Base-by-base conservation (phyloP, 257 asterid genomes). In the Cordia subcordata region DNA sequence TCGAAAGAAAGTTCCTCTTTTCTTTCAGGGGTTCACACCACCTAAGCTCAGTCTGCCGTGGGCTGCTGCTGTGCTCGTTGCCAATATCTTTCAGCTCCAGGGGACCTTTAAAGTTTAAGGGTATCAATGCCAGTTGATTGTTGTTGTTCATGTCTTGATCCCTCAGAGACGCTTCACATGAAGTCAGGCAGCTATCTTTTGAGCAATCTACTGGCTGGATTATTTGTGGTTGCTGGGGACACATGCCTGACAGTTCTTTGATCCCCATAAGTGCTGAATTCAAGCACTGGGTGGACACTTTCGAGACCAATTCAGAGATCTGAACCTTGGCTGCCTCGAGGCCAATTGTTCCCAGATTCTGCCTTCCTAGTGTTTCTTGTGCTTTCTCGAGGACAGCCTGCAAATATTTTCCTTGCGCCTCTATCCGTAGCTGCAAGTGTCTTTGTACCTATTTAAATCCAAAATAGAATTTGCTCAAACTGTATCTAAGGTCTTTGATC, bases 331-430 rank as follows among this genome's bases (percentile, higher is more conserved):
- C 90, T 52, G 90, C 92, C 68, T 91, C 95, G 57, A 85, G 71
- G 67, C 84, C 86, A 23, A 76, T 45, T 33, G 90, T 65, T 65
- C 90, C 95, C 67, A 68, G 32, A 76, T 83, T 80, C 68, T 85
- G 94, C 49, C 75, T 81, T 66, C 90, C 95, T 18, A 91, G 89
- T 45, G 95, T 83, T 61, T 88, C 96, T 58, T 91, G 95, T 49
- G 96, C 96, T 60, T 87, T 85, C 79, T 88, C 96, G 49, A 91
- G 92, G 60, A 91, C 98, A 21, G 81, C 70, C 70, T 91, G 95
- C 65, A 88, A 68, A 64, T 88, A 85, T 78, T 83, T 53, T 42
- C 96, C 93, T 71, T 88, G 96, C 40, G 96, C 86, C 85, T 87
- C 95, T 66, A 87, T 82, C 37, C 86, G 58, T 63, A 87, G 82